Base-by-base conservation (phyloP, 2,329 filamentous ascomycete genomes). In the Aureobasidium sp. region DNA sequence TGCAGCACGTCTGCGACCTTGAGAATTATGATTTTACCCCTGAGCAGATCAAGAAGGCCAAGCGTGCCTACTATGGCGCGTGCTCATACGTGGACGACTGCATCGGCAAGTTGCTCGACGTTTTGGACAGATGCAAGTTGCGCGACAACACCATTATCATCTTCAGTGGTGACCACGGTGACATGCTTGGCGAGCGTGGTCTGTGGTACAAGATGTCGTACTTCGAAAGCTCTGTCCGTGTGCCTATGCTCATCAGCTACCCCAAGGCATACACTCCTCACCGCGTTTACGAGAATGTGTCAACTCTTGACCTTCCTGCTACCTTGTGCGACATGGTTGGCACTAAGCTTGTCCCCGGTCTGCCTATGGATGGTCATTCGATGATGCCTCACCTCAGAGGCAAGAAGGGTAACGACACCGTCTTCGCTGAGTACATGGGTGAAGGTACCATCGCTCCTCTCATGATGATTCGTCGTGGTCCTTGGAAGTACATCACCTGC, bases 121-220 rank as follows among this genome's bases (percentile, higher is more conserved):
- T 90, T 0, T 79, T 97, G 20, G 88, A 92, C 73, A 83, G 91
- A 64, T 93, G 90, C 71, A 84, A 87, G 7, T 80, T 97, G 48
- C 87, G 87, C 64, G 86, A 96, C 37, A 85, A 96, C 75, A 97
- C 92, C 13, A 92, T 96, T 69, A 81, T 97, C 69, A 86, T 97
- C 67, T 97, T 97, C 77, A 92, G 88, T 63, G 92, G 92, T 48
- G 92, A 97, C 73, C 92, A 97, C 71, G 92, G 92, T 62, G 92
- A 97, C 75, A 97, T 97, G 92, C 84, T 97, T 8, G 92, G 92
- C 63, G 92, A 97, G 79, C 87, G 91, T 59, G 89, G 89, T 6
- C 79, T 97, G 51, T 97, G 92, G 92, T 92, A 96, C 81, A 97
- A 97, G 82, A 97, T 97, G 92, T 91, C 86, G 71, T 97, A 94